phyloP scores from a whole-genome alignment of 2,329 filamentous ascomycete species.

The Talaromyces sp. region DNA sequence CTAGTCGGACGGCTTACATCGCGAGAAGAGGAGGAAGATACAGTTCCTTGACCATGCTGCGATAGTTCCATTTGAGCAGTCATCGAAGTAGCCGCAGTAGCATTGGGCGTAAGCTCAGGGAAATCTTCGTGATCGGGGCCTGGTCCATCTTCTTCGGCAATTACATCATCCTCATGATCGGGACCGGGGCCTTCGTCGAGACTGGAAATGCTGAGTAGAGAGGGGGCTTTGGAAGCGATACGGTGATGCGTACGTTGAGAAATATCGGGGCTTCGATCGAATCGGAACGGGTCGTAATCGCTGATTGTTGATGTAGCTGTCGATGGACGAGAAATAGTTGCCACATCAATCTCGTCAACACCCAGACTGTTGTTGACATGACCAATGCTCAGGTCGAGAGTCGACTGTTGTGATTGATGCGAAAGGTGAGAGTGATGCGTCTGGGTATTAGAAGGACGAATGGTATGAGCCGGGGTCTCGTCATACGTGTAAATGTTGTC shows the following conservation, averaged over 20 bases:
- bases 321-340: conserved; percentile 30
- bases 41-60: neutral
- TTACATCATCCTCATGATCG: conserved; percentile 45
- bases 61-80: conserved; percentile 8
- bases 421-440: conserved; percentile 3
- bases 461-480: conserved; percentile 28
- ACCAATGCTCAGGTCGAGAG: conserved; percentile 17
- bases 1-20: conserved; percentile 3
- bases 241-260: conserved; percentile 23
- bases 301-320: conserved; percentile 35
- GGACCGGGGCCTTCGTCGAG: conserved; percentile 50
- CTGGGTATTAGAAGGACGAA: conserved; percentile 24
- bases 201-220: conserved; percentile 25
- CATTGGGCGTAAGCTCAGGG: conserved; percentile 9
- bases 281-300: conserved; percentile 41
- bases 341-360: conserved; percentile 6
- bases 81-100: neutral
- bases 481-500: conserved; percentile 1
- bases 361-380: conserved; percentile 22
- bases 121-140: conserved; percentile 9
- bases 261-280: conserved; percentile 28
- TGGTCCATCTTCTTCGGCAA: conserved; percentile 7
- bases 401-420: conserved; percentile 13
- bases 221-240: conserved; percentile 48
- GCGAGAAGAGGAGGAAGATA: neutral